These are phyloP conservation scores for Aspergillus thermomutatus DNA, from an alignment of 2,329 filamentous ascomycete species.

Conservation along the genomic window DNA sequence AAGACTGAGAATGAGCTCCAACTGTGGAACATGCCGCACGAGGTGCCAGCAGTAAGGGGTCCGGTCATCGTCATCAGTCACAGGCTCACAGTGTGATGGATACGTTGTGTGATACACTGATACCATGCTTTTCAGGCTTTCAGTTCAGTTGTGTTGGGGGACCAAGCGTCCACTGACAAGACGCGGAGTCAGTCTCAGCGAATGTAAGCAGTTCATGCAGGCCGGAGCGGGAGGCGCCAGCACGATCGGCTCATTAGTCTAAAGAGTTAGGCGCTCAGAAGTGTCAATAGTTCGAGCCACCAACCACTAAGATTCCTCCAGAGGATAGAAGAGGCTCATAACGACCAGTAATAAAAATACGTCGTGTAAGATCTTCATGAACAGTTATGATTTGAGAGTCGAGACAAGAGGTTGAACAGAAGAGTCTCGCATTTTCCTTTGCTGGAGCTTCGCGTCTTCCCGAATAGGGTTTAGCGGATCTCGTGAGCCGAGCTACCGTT, in stretches of 20 bases:
- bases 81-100: background rate
- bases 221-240: constrained; percentile 19
- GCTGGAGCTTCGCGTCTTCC: background rate
- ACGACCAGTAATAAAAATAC: background rate
- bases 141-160: background rate
- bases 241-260: constrained; percentile 22
- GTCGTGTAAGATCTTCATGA: background rate
- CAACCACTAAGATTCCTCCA: constrained; percentile 6
- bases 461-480: background rate
- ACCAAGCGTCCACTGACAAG: background rate
- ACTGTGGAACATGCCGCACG: constrained; percentile 31
- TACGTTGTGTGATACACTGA: background rate
- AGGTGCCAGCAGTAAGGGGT: constrained; percentile 29
- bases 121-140: background rate
- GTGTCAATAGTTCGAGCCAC: constrained; percentile 22
- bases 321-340: constrained; percentile 6
- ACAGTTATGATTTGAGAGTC: background rate
- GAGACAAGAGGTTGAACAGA: background rate
- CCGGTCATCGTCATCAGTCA: constrained; percentile 11
- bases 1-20: background rate
- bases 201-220: constrained; percentile 17
- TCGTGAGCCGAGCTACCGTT: constrained; percentile 3
- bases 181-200: background rate
- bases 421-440: background rate
- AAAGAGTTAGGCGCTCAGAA: constrained; percentile 8